These are phyloP conservation scores for Solanum pinnatisectum DNA, from an alignment of 257 asterid genomes.

Conservation along the genomic window DNA sequence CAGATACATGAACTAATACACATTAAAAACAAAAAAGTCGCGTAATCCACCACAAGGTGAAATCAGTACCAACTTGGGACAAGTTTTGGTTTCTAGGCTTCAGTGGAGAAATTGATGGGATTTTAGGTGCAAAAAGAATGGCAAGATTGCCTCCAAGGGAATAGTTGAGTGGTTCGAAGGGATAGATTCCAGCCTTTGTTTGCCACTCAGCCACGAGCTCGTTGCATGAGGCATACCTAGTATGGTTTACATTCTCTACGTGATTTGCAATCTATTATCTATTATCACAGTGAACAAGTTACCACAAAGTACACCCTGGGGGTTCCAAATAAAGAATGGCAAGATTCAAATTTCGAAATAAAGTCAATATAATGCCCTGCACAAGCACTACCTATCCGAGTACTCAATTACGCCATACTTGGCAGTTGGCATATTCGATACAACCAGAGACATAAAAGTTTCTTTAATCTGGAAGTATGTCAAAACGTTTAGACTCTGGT, in stretches of 20 bases:
- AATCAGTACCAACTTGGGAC: background rate
- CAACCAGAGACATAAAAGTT: background rate
- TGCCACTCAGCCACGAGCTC: background rate
- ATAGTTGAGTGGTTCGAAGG: background rate
- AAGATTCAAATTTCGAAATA: background rate
- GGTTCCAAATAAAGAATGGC: background rate
- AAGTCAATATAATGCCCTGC: background rate
- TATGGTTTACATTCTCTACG: background rate
- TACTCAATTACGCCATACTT: background rate
- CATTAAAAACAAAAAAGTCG: too few species aligned
- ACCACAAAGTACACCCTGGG: background rate
- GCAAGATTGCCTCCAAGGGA: background rate
- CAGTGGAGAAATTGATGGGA: background rate
- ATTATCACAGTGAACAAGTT: background rate
- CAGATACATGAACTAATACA: too few species aligned
- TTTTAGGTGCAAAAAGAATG: background rate
- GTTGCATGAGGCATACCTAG: background rate
- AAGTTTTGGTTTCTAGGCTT: background rate
- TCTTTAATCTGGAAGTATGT: background rate
- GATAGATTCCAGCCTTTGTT: background rate
- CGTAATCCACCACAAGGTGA: background rate
- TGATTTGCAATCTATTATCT: background rate
- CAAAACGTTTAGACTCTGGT: background rate
- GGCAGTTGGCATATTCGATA: background rate
- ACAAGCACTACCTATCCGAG: background rate